Conservation (phyloP, 208 protist genomes). For the Leishmania mexicana region DNA sequence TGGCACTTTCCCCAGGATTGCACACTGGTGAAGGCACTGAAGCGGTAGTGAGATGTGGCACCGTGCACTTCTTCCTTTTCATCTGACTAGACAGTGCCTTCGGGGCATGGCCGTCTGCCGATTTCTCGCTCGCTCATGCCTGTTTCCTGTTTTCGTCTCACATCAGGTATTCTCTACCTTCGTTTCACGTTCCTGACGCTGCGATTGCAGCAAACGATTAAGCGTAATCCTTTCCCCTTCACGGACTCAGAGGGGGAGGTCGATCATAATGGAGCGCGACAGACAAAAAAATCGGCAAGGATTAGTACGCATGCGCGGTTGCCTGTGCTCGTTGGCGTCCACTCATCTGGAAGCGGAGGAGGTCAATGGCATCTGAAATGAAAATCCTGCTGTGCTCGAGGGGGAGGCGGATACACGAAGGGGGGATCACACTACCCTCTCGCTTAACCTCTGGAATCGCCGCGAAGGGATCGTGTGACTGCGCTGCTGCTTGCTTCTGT, state of each 20-base stretch:
- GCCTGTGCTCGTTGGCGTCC: not conserved
- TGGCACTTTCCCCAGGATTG: conserved; percentile 90
- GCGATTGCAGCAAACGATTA: not conserved
- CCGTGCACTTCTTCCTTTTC: not conserved
- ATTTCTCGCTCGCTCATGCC: not conserved
- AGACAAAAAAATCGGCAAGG: not conserved
- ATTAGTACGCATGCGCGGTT: not conserved
- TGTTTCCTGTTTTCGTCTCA: not conserved
- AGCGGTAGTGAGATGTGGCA: conserved; percentile 2
- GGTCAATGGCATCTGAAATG: not conserved
- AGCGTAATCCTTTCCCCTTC: not conserved
- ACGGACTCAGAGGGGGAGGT: not conserved
- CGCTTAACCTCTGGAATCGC: not conserved
- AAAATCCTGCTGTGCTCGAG: not conserved
- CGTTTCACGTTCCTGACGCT: not conserved
- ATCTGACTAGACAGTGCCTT: no score
- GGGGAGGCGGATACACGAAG: not conserved
- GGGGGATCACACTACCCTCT: not conserved
- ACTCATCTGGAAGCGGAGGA: not conserved
- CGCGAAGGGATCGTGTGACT: not conserved
- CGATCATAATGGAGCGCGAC: not conserved
- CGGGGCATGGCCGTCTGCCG: not conserved
- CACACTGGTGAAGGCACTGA: conserved; percentile 44
- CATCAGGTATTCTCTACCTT: not conserved
- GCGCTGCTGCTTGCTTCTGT: not conserved